A percentile compares a stretch with the other conserved stretches of the same genome.
phyloP scores from a whole-genome alignment of 805 yeast genomes.

The Clavispora carvajalis region DNA sequence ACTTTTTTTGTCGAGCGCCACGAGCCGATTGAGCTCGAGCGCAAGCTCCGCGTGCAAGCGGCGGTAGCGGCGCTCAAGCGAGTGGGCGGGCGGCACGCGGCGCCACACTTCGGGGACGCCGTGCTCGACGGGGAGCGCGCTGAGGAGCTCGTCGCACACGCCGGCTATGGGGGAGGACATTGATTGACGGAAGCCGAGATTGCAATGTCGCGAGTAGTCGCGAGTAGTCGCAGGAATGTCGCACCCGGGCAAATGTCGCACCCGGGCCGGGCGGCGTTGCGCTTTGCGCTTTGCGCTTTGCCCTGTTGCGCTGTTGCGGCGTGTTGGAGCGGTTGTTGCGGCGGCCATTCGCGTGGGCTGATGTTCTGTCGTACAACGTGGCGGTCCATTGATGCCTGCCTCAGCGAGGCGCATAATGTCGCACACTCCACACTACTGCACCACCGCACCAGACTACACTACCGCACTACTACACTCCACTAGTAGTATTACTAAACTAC shows the following conservation, averaged over 20 bases:
- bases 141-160: neutral
- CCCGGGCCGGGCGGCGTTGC: too few relatives aligned
- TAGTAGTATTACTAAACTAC: too few relatives aligned
- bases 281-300: too few relatives aligned
- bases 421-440: neutral
- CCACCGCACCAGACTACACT: too few relatives aligned
- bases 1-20: conserved; percentile 20
- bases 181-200: too few relatives aligned
- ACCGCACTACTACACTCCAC: neutral
- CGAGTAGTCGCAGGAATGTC: neutral
- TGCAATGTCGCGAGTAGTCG: too few relatives aligned
- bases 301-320: too few relatives aligned
- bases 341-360: too few relatives aligned
- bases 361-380: too few relatives aligned
- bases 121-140: conserved; percentile 19
- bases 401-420: neutral
- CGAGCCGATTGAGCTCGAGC: conserved; percentile 20
- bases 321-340: too few relatives aligned
- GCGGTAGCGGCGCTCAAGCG: conserved; percentile 24
- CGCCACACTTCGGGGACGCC: conserved; percentile 26
- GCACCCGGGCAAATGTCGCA: too few relatives aligned
- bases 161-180: neutral
- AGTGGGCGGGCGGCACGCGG: neutral
- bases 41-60: conserved; percentile 20
- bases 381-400: too few relatives aligned